These are phyloP conservation scores for Petrea volubilis DNA, from an alignment of 257 asterid species.

Conservation along the genomic window DNA sequence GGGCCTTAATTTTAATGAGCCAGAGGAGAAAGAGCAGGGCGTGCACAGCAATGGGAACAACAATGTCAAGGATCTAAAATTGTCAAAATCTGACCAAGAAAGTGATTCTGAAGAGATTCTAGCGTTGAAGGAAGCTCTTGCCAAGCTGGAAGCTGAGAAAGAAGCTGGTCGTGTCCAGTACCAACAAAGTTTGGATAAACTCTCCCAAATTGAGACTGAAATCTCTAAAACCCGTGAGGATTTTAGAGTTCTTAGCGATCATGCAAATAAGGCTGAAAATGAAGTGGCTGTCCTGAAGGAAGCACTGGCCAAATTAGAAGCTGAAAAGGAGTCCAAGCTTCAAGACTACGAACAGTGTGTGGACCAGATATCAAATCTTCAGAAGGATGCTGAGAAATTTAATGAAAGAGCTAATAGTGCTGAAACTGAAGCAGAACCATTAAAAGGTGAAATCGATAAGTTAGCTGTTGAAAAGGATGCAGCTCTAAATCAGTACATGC, in stretches of 20 bases:
- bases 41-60: conserved; percentile 24
- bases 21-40: conserved; percentile 47
- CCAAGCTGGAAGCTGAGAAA: conserved; percentile 85
- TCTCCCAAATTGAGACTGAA: conserved; percentile 65
- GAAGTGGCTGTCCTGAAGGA: conserved; percentile 68
- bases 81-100: conserved; percentile 25
- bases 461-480: conserved; percentile 66
- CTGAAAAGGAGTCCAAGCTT: conserved; percentile 77
- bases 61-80: conserved; percentile 17
- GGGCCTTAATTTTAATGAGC: conserved; percentile 70
- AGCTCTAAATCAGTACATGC: conserved; percentile 75
- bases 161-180: conserved; percentile 73
- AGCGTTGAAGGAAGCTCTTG: conserved; percentile 63
- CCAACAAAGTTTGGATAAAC: conserved; percentile 62
- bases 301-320: conserved; percentile 52
- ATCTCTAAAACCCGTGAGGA: conserved; percentile 62
- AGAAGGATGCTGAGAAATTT: conserved; percentile 48
- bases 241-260: conserved; percentile 58
- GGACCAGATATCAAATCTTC: conserved; percentile 67
- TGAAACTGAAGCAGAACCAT: conserved; percentile 55
- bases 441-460: conserved; percentile 50
- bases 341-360: conserved; percentile 65
- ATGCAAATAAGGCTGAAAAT: conserved; percentile 74
- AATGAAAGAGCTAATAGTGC: conserved; percentile 53
- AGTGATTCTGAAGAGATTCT: conserved; percentile 60